These are phyloP conservation scores for Neurospora sublineolata DNA, from an alignment of 495 filamentous ascomycete species.

Conservation along the genomic window DNA sequence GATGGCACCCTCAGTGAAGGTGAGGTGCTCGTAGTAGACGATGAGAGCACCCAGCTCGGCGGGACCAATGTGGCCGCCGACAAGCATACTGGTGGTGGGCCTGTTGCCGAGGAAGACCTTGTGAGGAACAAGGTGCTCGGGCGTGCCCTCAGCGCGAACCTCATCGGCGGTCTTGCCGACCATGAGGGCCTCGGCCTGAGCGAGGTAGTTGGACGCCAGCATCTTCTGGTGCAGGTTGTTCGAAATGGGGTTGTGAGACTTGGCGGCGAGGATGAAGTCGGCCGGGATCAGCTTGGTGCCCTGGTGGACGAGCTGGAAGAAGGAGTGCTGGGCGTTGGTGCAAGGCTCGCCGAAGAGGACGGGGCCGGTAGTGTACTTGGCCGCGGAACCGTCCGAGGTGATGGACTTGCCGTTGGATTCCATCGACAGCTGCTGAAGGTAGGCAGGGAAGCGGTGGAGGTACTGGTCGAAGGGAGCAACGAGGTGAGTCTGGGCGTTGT, in stretches of 20 bases:
- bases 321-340: constrained; percentile 98
- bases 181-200: constrained; percentile 96
- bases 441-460: constrained; percentile 95
- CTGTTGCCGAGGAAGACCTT: constrained; percentile 98
- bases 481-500: constrained; percentile 91
- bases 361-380: constrained; percentile 90
- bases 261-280: constrained; percentile 91
- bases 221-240: constrained; percentile 94
- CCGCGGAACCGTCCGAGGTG: constrained; percentile 77
- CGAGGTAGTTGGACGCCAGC: constrained; percentile 97
- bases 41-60: constrained; percentile 89
- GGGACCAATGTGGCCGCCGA: constrained; percentile 81
- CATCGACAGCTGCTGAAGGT: constrained; percentile 98
- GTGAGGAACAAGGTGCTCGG: constrained; percentile 81
- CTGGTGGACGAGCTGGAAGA: constrained; percentile 98
- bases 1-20: constrained; percentile 91
- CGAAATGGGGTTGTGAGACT: constrained; percentile 92
- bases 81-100: constrained; percentile 88
- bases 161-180: constrained; percentile 88
- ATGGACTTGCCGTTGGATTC: constrained; percentile 99
- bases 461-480: constrained; percentile 98
- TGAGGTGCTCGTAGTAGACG: constrained; percentile 96
- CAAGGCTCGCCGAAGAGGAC: constrained; percentile 96
- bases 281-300: constrained; percentile 97
- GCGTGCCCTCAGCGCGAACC: constrained; percentile 74